These are phyloP conservation scores for Amylostereum areolatum DNA, from an alignment of 1,284 basidiomycete genomes.

Conservation along the genomic window DNA sequence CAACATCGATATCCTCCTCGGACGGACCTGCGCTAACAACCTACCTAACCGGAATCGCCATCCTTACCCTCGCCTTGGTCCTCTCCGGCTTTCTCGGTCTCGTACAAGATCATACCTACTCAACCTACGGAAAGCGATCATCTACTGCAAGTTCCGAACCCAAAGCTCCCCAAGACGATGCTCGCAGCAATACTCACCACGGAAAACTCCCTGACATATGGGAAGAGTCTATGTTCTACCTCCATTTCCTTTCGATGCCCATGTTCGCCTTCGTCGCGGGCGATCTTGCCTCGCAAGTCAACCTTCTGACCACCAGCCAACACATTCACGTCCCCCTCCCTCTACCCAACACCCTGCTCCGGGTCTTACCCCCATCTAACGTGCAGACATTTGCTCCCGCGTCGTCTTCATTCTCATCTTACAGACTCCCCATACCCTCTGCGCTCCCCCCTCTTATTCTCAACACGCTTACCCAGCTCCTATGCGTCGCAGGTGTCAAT, in stretches of 20 bases:
- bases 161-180: background rate
- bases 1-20: background rate
- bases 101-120: slow-evolving; percentile 80
- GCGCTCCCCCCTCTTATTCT: slow-evolving; percentile 63
- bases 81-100: slow-evolving; percentile 82
- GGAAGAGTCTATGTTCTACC: slow-evolving; percentile 91
- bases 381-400: slow-evolving; percentile 19
- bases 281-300: slow-evolving; percentile 47
- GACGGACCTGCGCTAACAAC: slow-evolving; percentile 14
- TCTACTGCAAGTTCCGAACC: background rate
- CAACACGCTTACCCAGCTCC: slow-evolving; percentile 81
- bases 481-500: slow-evolving; percentile 91
- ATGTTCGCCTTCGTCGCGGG: slow-evolving; percentile 58
- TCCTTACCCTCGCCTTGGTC: slow-evolving; percentile 74
- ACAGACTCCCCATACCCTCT: slow-evolving; percentile 41
- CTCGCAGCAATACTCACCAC: slow-evolving; percentile 12
- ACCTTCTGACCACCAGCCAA: slow-evolving; percentile 37
- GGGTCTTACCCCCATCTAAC: slow-evolving; percentile 14
- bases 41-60: slow-evolving; percentile 69
- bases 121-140: slow-evolving; percentile 42
- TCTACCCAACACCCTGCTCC: slow-evolving; percentile 20
- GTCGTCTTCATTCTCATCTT: slow-evolving; percentile 13
- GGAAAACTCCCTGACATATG: slow-evolving; percentile 42
- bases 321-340: slow-evolving; percentile 14
- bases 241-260: slow-evolving; percentile 70